Conservation (phyloP, 2,329 filamentous ascomycete genomes). For the Alternaria longipes region DNA sequence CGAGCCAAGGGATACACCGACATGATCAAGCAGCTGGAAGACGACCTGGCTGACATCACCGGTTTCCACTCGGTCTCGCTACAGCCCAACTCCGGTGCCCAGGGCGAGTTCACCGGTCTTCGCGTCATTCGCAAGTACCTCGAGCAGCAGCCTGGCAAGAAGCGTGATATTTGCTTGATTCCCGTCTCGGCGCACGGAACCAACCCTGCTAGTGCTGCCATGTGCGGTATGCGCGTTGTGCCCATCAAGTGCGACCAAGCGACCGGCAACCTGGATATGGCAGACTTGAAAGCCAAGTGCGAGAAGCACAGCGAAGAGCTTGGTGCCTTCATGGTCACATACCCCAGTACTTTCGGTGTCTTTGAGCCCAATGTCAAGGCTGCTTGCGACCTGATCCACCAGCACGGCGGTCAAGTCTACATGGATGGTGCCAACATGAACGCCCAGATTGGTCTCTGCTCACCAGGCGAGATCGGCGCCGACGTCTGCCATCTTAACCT, state of each 20-base stretch:
- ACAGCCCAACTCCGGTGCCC: constrained; percentile 94
- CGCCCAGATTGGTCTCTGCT: constrained; percentile 94
- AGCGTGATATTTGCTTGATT: constrained; percentile 91
- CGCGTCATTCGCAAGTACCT: constrained; percentile 87
- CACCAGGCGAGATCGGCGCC: constrained; percentile 91
- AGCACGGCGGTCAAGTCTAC: constrained; percentile 91
- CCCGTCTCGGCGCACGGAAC: constrained; percentile 95
- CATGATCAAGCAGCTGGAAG: constrained; percentile 76
- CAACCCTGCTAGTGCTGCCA: constrained; percentile 92
- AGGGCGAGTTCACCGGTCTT: constrained; percentile 92
- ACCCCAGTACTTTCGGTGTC: constrained; percentile 93
- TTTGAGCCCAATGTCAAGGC: constrained; percentile 91
- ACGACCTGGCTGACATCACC: constrained; percentile 82
- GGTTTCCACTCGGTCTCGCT: constrained; percentile 90
- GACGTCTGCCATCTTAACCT: constrained; percentile 97
- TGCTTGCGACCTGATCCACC: constrained; percentile 84
- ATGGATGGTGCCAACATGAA: constrained; percentile 99
- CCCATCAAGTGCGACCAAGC: constrained; percentile 87
- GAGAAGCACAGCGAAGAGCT: constrained; percentile 86
- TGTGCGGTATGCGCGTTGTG: constrained; percentile 95
- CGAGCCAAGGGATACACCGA: constrained; percentile 73
- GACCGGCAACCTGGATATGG: constrained; percentile 89
- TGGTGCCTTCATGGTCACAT: constrained; percentile 95
- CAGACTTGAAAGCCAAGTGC: constrained; percentile 86
- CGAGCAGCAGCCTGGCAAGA: constrained; percentile 70